Conservation (phyloP, 306 rosid species). For the Aeschynomene evenia region DNA sequence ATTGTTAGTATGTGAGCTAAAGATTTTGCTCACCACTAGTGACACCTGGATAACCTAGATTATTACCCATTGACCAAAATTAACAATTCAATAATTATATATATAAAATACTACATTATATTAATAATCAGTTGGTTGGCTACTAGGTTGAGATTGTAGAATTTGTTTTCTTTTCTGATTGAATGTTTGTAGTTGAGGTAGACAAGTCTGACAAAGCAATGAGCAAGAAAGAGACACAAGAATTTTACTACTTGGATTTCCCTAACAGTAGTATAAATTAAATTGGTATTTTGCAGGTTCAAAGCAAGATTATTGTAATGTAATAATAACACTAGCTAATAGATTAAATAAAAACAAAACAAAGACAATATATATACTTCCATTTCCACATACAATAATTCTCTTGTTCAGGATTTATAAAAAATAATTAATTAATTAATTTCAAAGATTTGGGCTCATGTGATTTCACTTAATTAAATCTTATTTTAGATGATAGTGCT, state of each 20-base stretch:
- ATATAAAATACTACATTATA: too few relatives aligned
- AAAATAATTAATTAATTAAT: too few relatives aligned
- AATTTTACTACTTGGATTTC: constrained; percentile 16
- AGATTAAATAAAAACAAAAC: too few relatives aligned
- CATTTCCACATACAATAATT: too few relatives aligned
- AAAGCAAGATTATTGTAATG: background rate
- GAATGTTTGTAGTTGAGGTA: background rate
- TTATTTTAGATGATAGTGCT: too few relatives aligned
- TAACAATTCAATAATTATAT: background rate
- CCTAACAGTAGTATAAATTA: background rate
- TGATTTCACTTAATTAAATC: too few relatives aligned
- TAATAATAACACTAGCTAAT: background rate
- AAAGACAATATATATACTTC: too few relatives aligned
- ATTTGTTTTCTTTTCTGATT: background rate
- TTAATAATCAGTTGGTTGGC: background rate
- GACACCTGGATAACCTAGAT: constrained; percentile 18
- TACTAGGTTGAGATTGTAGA: background rate
- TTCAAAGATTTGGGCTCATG: too few relatives aligned
- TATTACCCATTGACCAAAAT: constrained; percentile 21
- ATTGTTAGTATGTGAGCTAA: background rate
- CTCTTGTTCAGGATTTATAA: too few relatives aligned
- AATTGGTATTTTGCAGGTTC: background rate
- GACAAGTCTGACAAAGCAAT: background rate
- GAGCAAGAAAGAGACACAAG: background rate
- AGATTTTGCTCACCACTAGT: background rate